Percentiles rank a stretch among this genome's conserved stretches.
These are phyloP conservation scores for Rhizopus stolonifer DNA, from an alignment of 371 early-diverging fungal genomes.

Conservation along the genomic window DNA sequence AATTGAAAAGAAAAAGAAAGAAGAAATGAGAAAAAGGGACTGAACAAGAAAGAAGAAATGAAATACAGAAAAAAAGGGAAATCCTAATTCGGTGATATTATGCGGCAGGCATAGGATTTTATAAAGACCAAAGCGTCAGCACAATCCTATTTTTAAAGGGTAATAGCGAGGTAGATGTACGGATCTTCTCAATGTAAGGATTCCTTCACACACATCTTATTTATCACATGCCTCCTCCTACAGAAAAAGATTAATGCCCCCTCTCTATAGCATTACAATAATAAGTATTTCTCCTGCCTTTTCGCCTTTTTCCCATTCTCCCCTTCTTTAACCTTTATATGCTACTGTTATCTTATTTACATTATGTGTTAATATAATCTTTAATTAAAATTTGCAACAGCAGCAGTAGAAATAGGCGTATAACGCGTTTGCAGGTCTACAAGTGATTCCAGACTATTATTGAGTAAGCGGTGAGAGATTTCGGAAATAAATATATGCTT, in stretches of 20 bases:
- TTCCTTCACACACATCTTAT: not conserved
- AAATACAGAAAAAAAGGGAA: slow-evolving; percentile 1
- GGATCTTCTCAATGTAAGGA: not conserved
- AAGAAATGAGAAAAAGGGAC: not conserved
- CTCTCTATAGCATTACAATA: not conserved
- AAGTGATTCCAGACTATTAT: too few relatives aligned
- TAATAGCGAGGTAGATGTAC: not conserved
- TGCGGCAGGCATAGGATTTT: not conserved
- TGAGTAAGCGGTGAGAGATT: too few relatives aligned
- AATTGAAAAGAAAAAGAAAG: slow-evolving; percentile 3
- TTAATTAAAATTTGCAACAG: too few relatives aligned
- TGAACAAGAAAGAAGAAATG: slow-evolving; percentile 4
- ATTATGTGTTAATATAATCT: too few relatives aligned
- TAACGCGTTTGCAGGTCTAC: too few relatives aligned
- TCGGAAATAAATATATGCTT: too few relatives aligned
- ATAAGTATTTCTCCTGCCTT: too few relatives aligned
- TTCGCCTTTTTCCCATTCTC: too few relatives aligned
- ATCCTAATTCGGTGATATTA: not conserved
- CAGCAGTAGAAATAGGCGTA: too few relatives aligned
- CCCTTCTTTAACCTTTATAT: too few relatives aligned
- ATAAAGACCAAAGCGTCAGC: not conserved
- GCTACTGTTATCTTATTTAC: too few relatives aligned
- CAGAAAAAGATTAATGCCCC: not conserved
- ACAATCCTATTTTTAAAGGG: not conserved
- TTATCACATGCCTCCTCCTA: slow-evolving; percentile 2